Conservation (phyloP, 768 basidiomycete genomes). For the Nidularia pulvinata region DNA sequence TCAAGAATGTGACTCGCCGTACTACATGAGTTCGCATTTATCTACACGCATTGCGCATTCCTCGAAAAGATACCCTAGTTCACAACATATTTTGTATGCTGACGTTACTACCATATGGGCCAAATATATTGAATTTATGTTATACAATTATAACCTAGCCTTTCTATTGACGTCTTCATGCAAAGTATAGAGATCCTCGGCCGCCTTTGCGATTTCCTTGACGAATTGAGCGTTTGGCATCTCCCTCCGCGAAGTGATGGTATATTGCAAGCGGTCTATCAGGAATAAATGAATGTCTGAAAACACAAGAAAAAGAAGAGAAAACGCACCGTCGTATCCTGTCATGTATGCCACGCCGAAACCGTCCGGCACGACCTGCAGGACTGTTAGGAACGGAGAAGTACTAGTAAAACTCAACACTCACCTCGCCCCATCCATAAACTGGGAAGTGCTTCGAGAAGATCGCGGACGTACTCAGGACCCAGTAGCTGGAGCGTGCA, state of each 20-base stretch:
- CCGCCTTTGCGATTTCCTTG: constrained; percentile 60
- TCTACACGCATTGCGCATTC: no score
- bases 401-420: constrained; percentile 6
- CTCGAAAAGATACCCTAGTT: no score
- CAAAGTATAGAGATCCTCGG: constrained; percentile 71
- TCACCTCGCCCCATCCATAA: constrained; percentile 93
- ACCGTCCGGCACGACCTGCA: constrained; percentile 83
- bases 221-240: constrained; percentile 80
- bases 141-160: constrained; percentile 33
- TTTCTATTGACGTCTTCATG: constrained; percentile 29
- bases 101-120: no score
- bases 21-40: no score
- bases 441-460: constrained; percentile 82
- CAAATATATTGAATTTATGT: no score
- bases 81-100: no score
- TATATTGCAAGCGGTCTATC: constrained; percentile 80
- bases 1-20: no score
- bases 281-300: neutral
- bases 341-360: constrained; percentile 97
- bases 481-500: constrained; percentile 77
- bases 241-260: constrained; percentile 83
- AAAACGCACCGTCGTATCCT: constrained; percentile 68
- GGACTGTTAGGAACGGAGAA: neutral
- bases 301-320: neutral
- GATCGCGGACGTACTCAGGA: constrained; percentile 87